Evolutionary conservation across 345 rosid genomes (phyloP), one percentile per base, ranked within the genome.

Genomic region (Populus deltoides): DNA sequence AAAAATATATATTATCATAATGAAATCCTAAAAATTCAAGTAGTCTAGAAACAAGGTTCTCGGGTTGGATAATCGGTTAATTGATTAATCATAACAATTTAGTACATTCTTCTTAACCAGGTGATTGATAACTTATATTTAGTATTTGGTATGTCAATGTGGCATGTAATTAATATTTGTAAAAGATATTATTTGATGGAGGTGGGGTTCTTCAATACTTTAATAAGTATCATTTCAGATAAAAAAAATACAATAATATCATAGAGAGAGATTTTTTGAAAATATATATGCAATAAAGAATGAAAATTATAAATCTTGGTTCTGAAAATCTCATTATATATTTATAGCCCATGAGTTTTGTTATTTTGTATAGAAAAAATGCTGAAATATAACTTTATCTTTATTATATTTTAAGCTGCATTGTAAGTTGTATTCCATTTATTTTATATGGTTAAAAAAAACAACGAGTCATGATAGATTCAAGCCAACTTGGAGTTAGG

Each of bases 31-130:
- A 0, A 33, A 33, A 5, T 33, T 5, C 36, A 33, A 33, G 0
- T 33, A 33, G 0, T 33, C 0, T 4, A 33, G 0, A 0, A 4
- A 33, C 0, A 33, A 33, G 5, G 0, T 0, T 33, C 4, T 0
- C 0, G 0, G 5, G 4, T 33, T 33, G 0, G 0, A 33, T 5
- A 4, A 0, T 4, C 1, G 0, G 0, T 33, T 4, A 33, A 33
- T 33, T 0, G 4, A 33, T 33, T 33, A 0, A 33, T 33, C 6
- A 33, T 33, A 0, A 0, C 0, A 33, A 4, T 33, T 4, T 33
- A 33, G 1, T 33, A 5, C 0, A 33, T 33, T 33, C 0, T 33
- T 0, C 4, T 33, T 33, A 4, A 33, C 0, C 0, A 33, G 0
- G 0, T 33, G 0, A 4, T 33, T 33, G 0, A 4, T 33, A 33